Percentiles rank a stretch among this genome's conserved stretches.
Conservation (phyloP, 495 filamentous ascomycete species). For the Jackrogersella minutella region DNA sequence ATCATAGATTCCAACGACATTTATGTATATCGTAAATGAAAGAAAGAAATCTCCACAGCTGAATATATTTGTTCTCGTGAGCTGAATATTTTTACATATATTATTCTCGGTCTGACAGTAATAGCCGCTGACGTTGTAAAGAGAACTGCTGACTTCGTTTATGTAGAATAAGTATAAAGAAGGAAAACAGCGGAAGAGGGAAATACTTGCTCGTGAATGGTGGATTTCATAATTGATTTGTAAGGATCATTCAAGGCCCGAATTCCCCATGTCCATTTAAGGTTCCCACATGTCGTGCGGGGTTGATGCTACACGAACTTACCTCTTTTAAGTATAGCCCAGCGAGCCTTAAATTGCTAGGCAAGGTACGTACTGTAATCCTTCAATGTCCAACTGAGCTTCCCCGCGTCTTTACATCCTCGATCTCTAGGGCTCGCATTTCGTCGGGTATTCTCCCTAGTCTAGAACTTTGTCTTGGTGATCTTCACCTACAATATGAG, state of each 20-base stretch:
- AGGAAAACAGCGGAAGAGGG: neutral
- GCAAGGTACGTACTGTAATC: conserved; percentile 6
- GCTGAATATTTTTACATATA: neutral
- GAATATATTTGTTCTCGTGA: neutral
- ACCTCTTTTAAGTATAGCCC: neutral
- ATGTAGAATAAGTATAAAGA: neutral
- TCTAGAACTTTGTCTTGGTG: too few relatives aligned
- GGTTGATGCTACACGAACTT: conserved; percentile 13
- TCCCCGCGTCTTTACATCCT: conserved; percentile 9
- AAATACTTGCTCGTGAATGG: conserved; percentile 12
- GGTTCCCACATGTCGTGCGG: conserved; percentile 32
- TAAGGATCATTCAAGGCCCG: conserved; percentile 25
- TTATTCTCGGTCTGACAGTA: neutral
- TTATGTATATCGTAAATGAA: conserved; percentile 2
- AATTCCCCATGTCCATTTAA: conserved; percentile 26
- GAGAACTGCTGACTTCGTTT: conserved; percentile 1
- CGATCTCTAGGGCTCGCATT: conserved; percentile 9
- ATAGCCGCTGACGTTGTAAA: conserved; percentile 7
- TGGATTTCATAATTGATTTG: conserved; percentile 16
- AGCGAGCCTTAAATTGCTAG: conserved; percentile 8
- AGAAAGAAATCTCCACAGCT: neutral
- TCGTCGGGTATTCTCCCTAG: too few relatives aligned
- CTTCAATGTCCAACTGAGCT: conserved; percentile 26
- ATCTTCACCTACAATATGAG: too few relatives aligned
- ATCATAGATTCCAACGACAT: conserved; percentile 6